Evolutionary conservation across 2,329 filamentous ascomycete genomes (phyloP).

Genomic region (Fusarium palustre): DNA sequence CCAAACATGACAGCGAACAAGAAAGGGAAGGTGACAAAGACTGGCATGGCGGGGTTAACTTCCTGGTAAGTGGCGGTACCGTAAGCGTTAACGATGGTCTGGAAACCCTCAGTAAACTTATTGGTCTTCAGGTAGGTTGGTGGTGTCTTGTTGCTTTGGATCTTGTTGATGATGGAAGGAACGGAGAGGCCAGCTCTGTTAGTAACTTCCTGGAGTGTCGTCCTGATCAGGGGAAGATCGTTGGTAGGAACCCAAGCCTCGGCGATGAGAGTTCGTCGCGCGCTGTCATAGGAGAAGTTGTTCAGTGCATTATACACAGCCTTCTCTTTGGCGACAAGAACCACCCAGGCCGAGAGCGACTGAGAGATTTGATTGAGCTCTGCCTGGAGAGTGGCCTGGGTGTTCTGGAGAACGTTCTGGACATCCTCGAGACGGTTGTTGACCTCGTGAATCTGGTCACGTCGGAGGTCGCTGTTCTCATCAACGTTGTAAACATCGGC

Average conservation of each 20-base stretch:
- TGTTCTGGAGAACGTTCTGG: conserved; percentile 92
- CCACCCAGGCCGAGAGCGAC: conserved; percentile 95
- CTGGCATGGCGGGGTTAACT: conserved; percentile 94
- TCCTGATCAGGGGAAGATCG: conserved; percentile 87
- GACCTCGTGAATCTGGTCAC: conserved; percentile 97
- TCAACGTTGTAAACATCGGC: conserved; percentile 97
- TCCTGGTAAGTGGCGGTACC: conserved; percentile 97
- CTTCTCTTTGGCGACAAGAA: conserved; percentile 98
- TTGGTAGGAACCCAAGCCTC: conserved; percentile 98
- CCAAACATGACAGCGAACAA: conserved; percentile 99
- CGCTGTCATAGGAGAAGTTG: conserved; percentile 95
- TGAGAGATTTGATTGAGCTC: conserved; percentile 95
- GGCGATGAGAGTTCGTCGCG: conserved; percentile 94
- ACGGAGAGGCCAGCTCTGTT: conserved; percentile 96
- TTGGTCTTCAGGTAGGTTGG: conserved; percentile 98
- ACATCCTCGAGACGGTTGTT: conserved; percentile 93
- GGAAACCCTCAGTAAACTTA: conserved; percentile 97
- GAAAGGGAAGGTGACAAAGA: conserved; percentile 99
- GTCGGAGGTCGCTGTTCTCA: conserved; percentile 93
- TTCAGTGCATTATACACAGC: conserved; percentile 96
- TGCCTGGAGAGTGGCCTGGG: conserved; percentile 91
- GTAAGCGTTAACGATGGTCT: conserved; percentile 99
- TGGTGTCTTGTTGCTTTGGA: conserved; percentile 95
- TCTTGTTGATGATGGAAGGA: conserved; percentile 98
- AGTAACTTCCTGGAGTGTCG: conserved; percentile 95